A percentile compares a stretch with the other conserved stretches of the same genome.
phyloP scores from a whole-genome alignment of 2,329 filamentous ascomycete species.

The Mariannaea sp. region DNA sequence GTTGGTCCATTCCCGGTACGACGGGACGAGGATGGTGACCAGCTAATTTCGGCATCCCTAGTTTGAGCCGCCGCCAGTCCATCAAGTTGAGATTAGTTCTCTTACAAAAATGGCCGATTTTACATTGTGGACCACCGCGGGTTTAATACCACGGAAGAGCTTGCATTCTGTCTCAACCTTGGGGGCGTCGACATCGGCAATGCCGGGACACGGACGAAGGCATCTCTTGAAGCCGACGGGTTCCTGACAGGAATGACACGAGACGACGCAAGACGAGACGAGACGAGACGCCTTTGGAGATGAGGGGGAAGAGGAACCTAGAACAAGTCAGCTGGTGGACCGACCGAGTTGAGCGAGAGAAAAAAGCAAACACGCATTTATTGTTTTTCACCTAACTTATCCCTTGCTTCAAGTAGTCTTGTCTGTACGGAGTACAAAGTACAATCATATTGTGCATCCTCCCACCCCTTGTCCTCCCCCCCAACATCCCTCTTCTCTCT shows the following conservation, averaged over 20 bases:
- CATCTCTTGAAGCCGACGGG: no score
- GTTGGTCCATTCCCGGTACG: slow-evolving; percentile 35
- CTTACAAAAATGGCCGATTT: slow-evolving; percentile 1
- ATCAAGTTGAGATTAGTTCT: slow-evolving; percentile 19
- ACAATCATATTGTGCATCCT: no score
- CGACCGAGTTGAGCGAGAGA: not conserved
- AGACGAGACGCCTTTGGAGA: not conserved
- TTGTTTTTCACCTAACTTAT: no score
- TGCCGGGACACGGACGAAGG: no score
- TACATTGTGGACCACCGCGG: not conserved
- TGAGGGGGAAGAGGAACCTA: not conserved
- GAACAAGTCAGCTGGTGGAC: not conserved
- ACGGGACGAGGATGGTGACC: slow-evolving; percentile 31
- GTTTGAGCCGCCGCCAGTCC: slow-evolving; percentile 24
- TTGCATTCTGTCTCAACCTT: no score
- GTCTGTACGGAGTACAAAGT: no score
- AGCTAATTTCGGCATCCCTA: slow-evolving; percentile 38
- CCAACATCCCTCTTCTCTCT: not conserved
- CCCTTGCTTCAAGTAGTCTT: no score
- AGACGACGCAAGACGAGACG: no score
- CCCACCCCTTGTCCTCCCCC: slow-evolving; percentile 1
- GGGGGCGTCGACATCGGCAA: no score
- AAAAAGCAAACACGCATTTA: slow-evolving; percentile 1
- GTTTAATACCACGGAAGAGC: no score
- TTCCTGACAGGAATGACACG: no score